Evolutionary conservation across 73 alveolate species (phyloP).

Genomic region (Paramecium pentaurelia): DNA sequence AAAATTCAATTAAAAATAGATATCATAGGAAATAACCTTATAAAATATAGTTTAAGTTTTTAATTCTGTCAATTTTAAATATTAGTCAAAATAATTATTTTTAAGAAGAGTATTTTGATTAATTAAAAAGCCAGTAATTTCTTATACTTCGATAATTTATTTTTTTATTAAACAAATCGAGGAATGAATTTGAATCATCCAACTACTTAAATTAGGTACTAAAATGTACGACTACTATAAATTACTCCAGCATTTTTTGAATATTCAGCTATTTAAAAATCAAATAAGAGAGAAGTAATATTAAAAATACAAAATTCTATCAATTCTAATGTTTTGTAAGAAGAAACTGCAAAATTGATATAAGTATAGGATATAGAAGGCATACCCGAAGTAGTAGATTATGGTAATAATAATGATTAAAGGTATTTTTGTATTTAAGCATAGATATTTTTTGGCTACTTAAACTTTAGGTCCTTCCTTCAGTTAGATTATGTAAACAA

Average conservation of each 20-base stretch:
- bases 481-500: background rate
- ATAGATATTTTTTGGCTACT: background rate
- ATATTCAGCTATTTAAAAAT: background rate
- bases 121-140: background rate
- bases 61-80: background rate
- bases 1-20: no score
- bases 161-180: background rate
- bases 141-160: background rate
- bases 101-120: background rate
- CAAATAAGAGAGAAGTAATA: background rate
- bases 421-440: background rate
- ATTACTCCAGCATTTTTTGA: background rate
- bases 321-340: background rate
- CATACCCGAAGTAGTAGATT: background rate
- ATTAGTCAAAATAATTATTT: background rate
- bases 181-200: background rate
- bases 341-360: background rate
- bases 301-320: background rate
- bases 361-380: background rate
- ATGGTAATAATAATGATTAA: background rate
- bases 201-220: background rate
- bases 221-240: background rate
- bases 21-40: background rate
- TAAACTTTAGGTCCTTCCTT: background rate
- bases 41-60: background rate